Conservation (phyloP, 2,329 filamentous ascomycete species). For the Beauveria rudraprayagi region DNA sequence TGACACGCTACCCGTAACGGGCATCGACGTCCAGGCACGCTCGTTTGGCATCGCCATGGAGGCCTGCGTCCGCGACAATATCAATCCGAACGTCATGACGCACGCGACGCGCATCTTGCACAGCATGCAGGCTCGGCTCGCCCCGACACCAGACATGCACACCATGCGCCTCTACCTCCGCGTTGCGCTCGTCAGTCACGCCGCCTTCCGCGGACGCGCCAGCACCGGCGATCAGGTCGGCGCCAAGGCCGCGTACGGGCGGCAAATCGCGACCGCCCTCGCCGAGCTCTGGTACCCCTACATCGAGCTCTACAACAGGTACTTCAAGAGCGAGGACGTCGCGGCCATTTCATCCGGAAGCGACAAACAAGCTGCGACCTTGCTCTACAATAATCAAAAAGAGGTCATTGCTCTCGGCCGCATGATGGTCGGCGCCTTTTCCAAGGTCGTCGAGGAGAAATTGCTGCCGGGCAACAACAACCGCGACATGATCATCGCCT, state of each 20-base stretch:
- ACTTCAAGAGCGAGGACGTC: conserved; percentile 22
- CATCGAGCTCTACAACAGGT: conserved; percentile 29
- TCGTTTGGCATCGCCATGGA: conserved; percentile 67
- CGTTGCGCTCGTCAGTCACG: conserved; percentile 41
- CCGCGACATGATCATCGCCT: conserved; percentile 23
- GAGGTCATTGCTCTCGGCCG: conserved; percentile 38
- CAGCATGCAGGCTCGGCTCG: conserved; percentile 42
- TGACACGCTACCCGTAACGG: conserved; percentile 37
- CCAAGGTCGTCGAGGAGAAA: conserved; percentile 34
- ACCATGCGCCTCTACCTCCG: conserved; percentile 49
- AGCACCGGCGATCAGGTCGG: conserved; percentile 22
- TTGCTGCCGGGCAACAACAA: conserved; percentile 29
- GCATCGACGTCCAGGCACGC: conserved; percentile 31
- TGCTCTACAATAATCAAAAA: conserved; percentile 27
- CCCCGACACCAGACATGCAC: conserved; percentile 38
- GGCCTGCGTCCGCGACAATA: conserved; percentile 66
- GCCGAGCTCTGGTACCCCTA: conserved; percentile 43
- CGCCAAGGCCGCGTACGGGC: conserved; percentile 37
- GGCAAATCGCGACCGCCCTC: conserved; percentile 43
- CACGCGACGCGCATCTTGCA: conserved; percentile 59
- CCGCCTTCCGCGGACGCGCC: conserved; percentile 26
- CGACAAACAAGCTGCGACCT: conserved; percentile 11
- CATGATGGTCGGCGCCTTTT: conserved; percentile 37
- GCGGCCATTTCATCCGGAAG: conserved; percentile 16
- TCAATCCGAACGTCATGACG: conserved; percentile 60